A percentile compares a stretch with the other conserved stretches of the same genome.
Evolutionary conservation across 495 filamentous ascomycete species (phyloP).

Genomic region (Podospora didyma): DNA sequence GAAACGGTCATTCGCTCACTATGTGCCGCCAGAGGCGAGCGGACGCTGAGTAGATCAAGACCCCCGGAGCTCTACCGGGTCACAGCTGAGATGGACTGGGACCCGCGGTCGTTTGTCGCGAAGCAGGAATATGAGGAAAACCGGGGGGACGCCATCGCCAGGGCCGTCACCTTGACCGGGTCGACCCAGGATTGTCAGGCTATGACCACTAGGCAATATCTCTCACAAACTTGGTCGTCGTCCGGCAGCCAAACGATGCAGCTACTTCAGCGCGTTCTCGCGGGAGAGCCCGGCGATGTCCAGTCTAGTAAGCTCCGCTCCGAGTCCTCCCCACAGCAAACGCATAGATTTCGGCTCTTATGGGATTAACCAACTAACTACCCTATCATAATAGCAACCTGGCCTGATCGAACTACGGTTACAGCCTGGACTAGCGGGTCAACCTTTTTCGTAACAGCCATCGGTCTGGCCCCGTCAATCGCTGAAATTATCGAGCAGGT

Average conservation of each 20-base stretch:
- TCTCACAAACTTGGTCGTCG: neutral
- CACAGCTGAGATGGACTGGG: neutral
- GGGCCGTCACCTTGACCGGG: neutral
- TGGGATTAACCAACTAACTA: neutral
- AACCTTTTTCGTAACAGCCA: neutral
- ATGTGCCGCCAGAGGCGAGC: conserved; percentile 4
- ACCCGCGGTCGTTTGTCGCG: neutral
- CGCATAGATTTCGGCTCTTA: no score
- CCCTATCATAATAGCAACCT: no score
- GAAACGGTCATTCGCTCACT: no score
- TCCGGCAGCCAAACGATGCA: neutral
- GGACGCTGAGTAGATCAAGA: no score
- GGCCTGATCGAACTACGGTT: no score
- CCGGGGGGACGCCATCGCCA: neutral
- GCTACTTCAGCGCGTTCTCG: no score
- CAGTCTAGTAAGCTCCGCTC: no score
- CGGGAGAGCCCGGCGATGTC: no score
- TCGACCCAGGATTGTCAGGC: neutral
- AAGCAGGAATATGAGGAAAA: neutral
- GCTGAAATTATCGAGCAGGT: conserved; percentile 4
- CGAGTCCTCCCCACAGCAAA: no score
- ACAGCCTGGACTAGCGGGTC: no score
- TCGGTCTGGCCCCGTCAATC: neutral
- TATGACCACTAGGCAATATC: neutral
- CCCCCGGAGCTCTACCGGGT: no score